phyloP scores from a whole-genome alignment of 305 asterid species.

The Fraxinus platypoda region DNA sequence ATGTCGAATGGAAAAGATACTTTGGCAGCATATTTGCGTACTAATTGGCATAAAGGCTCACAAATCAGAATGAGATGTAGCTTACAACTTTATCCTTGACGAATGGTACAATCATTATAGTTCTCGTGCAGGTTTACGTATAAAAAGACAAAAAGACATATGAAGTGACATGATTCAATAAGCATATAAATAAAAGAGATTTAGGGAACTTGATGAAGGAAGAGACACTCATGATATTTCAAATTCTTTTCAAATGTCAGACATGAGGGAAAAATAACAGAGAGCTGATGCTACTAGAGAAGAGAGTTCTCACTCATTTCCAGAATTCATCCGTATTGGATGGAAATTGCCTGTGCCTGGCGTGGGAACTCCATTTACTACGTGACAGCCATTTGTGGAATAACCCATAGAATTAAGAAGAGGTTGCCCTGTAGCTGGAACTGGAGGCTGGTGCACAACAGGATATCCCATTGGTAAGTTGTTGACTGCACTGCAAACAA shows the following conservation, averaged over 20 bases:
- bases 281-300: not conserved
- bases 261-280: not conserved
- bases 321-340: constrained; percentile 63
- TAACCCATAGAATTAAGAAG: constrained; percentile 61
- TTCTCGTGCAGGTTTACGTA: not conserved
- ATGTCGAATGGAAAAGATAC: not conserved
- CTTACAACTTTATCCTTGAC: not conserved
- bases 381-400: constrained; percentile 49
- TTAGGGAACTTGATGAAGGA: not conserved
- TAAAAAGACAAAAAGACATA: not conserved
- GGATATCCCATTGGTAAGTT: constrained; percentile 86
- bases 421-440: constrained; percentile 58
- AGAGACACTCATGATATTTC: not conserved
- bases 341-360: constrained; percentile 46
- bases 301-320: constrained; percentile 53
- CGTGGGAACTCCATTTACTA: constrained; percentile 70
- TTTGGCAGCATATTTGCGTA: not conserved
- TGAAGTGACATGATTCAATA: not conserved
- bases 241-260: not conserved
- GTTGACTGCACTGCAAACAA: constrained; percentile 69
- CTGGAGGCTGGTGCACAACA: constrained; percentile 53
- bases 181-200: not conserved
- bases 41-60: not conserved
- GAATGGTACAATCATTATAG: not conserved
- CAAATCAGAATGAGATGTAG: not conserved